Percentiles rank a stretch among this genome's conserved stretches.
These are phyloP conservation scores for Balakata baccata DNA, from an alignment of 345 rosid species.

Conservation along the genomic window DNA sequence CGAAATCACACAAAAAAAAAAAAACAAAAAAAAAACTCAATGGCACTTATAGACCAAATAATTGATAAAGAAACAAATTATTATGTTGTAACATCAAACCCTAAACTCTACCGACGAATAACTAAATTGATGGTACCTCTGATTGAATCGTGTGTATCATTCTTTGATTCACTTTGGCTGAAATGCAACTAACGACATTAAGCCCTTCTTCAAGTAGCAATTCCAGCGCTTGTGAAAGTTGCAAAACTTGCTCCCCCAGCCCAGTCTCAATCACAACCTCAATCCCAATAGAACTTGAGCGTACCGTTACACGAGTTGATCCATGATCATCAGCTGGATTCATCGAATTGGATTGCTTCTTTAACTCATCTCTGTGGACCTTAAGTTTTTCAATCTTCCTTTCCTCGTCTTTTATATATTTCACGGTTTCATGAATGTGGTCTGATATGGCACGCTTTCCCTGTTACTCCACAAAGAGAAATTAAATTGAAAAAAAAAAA, in stretches of 20 bases:
- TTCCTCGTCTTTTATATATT: conserved; percentile 34
- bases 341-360: conserved; percentile 16
- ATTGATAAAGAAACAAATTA: too few species aligned
- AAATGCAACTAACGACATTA: conserved; percentile 33
- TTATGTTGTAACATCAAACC: too few species aligned
- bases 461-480: conserved; percentile 11
- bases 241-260: conserved; percentile 30
- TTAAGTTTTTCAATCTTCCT: conserved; percentile 21
- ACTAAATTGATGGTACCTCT: conserved; percentile 27
- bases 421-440: conserved; percentile 40
- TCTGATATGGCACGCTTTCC: conserved; percentile 46
- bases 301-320: conserved; percentile 28
- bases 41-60: background rate
- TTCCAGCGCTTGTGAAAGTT: conserved; percentile 39
- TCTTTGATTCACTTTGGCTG: conserved; percentile 40
- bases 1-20: background rate
- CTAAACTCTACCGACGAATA: too few species aligned
- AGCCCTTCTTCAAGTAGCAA: conserved; percentile 42
- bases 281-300: conserved; percentile 38
- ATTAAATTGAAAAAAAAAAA: background rate
- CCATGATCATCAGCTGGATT: background rate
- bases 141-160: conserved; percentile 43
- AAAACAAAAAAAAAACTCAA: too few species aligned
- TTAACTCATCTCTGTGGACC: conserved; percentile 34
- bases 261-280: conserved; percentile 38